Base-by-base conservation (phyloP, 371 early-diverging fungal species). In the Apophysomyces variabilis region DNA sequence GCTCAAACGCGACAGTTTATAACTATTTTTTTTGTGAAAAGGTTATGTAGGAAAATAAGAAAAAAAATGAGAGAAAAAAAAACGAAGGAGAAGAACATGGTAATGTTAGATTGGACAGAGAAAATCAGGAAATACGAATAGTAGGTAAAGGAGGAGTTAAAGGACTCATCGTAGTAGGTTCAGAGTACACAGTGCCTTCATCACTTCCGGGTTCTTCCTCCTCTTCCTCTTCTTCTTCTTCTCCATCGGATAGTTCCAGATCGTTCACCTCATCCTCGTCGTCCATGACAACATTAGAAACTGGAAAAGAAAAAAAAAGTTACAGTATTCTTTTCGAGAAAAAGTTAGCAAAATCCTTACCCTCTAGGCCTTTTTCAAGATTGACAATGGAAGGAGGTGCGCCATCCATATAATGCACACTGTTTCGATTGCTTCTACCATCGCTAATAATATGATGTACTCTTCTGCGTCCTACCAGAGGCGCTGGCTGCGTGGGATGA, bases 101-200 rank as follows among this genome's bases (percentile, higher is more conserved):
- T 59, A n/a, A 35, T 56, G 12, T 18, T 36, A 12, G 1, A 26
- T 1, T 38, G 39, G 16, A 79, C 77, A 73, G 79, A 82, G 87
- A 64, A 85, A 85, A 26, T 75, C 71, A 7, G 96, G 95, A 71
- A 95, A 96, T 46, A 91, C 68, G 72, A 96, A 93, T 60, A 95
- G 85, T 60, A 83, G 96, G 97, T 38, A 98, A 81, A 41, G 91
- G 70, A 66, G 91, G 80, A 41, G 62, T 69, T 43, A 76, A 73
- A 69, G 73, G 69, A 66, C 78, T 72, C 64, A 82, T 75, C 65
- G 75, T 32, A 38, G 81, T 72, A 9, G 85, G 70, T 50, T 50
- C 54, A 21, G 54, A 50, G 21, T 50, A 50, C 70, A 91, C 65
- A 14, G 74, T 79, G 58, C 9, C 47, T 7, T 67, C 43, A 32